Evolutionary conservation across 140 eudicot species (phyloP).

Genomic region (Anethum foeniculum): DNA sequence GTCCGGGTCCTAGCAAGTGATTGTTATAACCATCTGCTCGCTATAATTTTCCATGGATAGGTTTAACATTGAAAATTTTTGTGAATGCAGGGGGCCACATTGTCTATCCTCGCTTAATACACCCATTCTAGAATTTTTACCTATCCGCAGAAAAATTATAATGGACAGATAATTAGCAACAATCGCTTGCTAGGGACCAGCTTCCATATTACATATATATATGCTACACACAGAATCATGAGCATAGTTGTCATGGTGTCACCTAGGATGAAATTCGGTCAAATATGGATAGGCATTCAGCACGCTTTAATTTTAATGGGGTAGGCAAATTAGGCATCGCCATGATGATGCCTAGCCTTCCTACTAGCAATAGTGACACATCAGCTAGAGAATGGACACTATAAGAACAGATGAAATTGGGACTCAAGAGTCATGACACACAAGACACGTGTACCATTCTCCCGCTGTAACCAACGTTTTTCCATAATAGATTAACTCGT

Average conservation of each 20-base stretch:
- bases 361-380: background rate
- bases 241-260: background rate
- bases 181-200: no score
- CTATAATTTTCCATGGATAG: no score
- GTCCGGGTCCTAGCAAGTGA: no score
- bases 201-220: background rate
- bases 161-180: no score
- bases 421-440: background rate
- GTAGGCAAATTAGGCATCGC: background rate
- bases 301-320: background rate
- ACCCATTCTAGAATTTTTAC: no score
- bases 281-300: background rate
- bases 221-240: background rate
- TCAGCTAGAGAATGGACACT: background rate
- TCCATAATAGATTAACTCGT: background rate
- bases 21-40: no score
- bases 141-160: no score
- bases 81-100: no score
- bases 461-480: background rate
- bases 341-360: background rate
- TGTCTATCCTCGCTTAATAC: no score
- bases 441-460: background rate
- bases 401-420: background rate
- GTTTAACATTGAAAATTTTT: no score
- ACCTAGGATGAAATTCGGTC: background rate